Evolutionary conservation across 805 yeast species (phyloP), one percentile per base, ranked within the genome.

Genomic region (Lipomyces oligophaga): DNA sequence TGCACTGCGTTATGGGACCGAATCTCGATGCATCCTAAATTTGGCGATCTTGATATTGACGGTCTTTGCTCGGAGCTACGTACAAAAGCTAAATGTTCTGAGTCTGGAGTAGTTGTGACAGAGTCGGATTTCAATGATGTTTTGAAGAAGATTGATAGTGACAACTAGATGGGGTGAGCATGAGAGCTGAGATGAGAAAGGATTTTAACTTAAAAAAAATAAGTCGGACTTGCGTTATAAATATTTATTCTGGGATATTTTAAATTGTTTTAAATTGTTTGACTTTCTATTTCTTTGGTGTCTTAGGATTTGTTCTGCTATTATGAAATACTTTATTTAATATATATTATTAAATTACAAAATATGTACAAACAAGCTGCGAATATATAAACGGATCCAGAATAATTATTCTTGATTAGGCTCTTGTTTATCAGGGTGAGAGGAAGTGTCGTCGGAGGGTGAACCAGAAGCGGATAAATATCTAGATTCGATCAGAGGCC

Each of bases 1-100:
- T 93, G 98, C 66, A 78, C 95, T 0, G 96, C 88, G 58, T 83
- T 90, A 13, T 93, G 98, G 98, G 97, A 90, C 66, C 77, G 97
- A 61, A 83, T 93, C 31, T 85, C 96, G 1, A 67, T 93, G 19
- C 97, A 93, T 72, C 97, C 98, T 27, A 79, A 83, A 63, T 93
- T 89, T 66, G 80, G 93, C 4, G 96, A 89, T 49, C 73, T 93
- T 43, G 98, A 93, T 65, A 89, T 93, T 55, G 97, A 90, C 63
- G 94, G 96, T 2, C 75, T 93, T 63, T 93, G 98, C 74, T 63
- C 70, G 35, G 98, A 93, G 68, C 74, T 93, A 63, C 85, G 90
- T 67, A 67, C 81, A 31, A 93, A 90, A 74, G 98, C 97, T 8
- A 88, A 87, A 67, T 93, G 98, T 70, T 83, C 95, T 11, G 97